These are phyloP conservation scores for Coemansia sp. DNA, from an alignment of 192 early-diverging fungal species.

Conservation along the genomic window DNA sequence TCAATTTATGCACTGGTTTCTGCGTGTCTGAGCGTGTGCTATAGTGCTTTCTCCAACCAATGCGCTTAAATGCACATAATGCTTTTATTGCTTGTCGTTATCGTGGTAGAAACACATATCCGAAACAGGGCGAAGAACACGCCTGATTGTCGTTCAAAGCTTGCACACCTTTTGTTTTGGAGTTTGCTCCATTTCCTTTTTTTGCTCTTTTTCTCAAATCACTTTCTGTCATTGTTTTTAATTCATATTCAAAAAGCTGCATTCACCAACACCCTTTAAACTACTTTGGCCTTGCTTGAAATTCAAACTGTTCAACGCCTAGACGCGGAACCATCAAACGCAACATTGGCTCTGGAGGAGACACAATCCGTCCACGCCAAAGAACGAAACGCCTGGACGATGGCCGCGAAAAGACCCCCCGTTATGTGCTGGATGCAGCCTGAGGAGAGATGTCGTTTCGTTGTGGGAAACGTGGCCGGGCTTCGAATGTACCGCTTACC, in stretches of 20 bases:
- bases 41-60: not conserved
- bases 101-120: no score
- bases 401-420: slow-evolving; percentile 1
- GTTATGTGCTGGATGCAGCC: slow-evolving; percentile 53
- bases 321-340: not conserved
- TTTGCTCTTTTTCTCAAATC: not conserved
- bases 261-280: not conserved
- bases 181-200: not conserved
- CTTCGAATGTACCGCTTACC: slow-evolving; percentile 36
- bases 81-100: not conserved
- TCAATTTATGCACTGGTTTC: no score
- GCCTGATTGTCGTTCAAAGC: not conserved
- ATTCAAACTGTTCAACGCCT: not conserved
- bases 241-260: not conserved
- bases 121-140: not conserved
- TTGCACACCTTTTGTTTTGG: not conserved
- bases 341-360: not conserved
- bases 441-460: slow-evolving; percentile 29
- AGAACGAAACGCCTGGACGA: not conserved
- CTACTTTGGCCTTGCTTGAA: not conserved
- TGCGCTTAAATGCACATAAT: not conserved
- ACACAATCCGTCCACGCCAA: not conserved
- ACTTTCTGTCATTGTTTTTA: not conserved
- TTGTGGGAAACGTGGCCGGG: slow-evolving; percentile 27
- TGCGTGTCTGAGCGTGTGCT: no score